A percentile compares a stretch with the other conserved stretches of the same genome.
phyloP scores from a whole-genome alignment of 495 filamentous ascomycete genomes.

The Trichoderma reesei region DNA sequence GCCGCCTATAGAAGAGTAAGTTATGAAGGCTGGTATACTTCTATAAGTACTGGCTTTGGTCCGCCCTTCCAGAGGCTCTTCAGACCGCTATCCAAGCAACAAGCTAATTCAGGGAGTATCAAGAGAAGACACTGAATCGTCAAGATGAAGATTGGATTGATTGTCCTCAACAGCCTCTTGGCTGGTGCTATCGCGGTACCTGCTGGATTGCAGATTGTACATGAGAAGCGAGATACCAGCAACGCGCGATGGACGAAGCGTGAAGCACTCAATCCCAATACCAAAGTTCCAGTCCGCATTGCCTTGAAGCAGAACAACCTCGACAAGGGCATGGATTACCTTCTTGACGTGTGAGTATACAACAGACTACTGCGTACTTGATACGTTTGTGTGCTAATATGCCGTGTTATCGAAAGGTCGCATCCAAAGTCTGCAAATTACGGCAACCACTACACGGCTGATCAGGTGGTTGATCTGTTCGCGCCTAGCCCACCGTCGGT shows the following conservation, averaged over 20 bases:
- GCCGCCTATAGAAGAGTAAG: too few species aligned
- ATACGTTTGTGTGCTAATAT: not conserved
- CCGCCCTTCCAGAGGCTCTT: too few species aligned
- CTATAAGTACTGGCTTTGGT: too few species aligned
- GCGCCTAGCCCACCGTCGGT: conserved; percentile 33
- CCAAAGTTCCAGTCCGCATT: conserved; percentile 3
- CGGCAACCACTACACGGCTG: conserved; percentile 41
- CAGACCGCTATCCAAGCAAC: too few species aligned
- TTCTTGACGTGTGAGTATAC: conserved; percentile 22
- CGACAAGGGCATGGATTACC: conserved; percentile 20
- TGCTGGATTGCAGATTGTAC: not conserved
- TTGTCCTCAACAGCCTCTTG: conserved; percentile 6
- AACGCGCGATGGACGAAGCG: conserved; percentile 7
- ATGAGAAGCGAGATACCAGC: not conserved
- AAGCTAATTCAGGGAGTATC: too few species aligned
- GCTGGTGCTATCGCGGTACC: not conserved
- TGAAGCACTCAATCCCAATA: not conserved
- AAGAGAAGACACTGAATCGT: too few species aligned
- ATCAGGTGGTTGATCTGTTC: conserved; percentile 44
- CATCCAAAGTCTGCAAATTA: conserved; percentile 50
- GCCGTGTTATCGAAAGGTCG: conserved; percentile 27
- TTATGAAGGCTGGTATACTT: too few species aligned
- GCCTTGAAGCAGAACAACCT: conserved; percentile 10
- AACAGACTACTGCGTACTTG: not conserved
- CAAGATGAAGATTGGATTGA: not conserved